These are phyloP conservation scores for Xylaria sp. DNA, from an alignment of 2,329 filamentous ascomycete genomes.

Conservation along the genomic window DNA sequence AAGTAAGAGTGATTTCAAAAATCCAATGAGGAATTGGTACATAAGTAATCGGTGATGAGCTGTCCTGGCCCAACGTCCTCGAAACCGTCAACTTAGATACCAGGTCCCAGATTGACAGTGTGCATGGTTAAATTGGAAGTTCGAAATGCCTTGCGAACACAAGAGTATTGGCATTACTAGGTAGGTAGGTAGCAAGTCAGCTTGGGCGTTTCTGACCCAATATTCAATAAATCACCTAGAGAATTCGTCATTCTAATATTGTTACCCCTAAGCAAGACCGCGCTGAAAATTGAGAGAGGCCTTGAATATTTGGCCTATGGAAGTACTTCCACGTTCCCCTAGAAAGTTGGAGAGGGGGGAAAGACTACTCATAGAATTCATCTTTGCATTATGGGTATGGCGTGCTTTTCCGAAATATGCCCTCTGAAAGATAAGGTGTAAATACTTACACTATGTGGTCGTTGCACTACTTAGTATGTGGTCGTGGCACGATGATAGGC, in stretches of 20 bases:
- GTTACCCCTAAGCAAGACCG: too few species aligned
- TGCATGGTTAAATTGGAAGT: background rate
- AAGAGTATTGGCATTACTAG: background rate
- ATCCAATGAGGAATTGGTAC: background rate
- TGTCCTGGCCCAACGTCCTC: background rate
- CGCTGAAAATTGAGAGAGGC: too few species aligned
- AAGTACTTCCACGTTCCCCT: background rate
- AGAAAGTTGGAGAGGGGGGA: too few species aligned
- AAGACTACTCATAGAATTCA: background rate
- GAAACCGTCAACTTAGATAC: background rate
- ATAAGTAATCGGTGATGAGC: background rate
- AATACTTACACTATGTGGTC: too few species aligned
- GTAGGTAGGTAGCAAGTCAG: background rate
- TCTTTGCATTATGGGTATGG: background rate
- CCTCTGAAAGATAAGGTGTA: background rate
- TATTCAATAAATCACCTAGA: background rate
- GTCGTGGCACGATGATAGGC: slow-evolving; percentile 12
- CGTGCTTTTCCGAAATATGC: background rate
- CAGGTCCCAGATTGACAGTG: background rate
- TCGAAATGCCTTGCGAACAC: background rate
- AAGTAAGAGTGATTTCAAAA: background rate
- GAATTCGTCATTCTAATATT: background rate
- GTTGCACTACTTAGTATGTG: background rate
- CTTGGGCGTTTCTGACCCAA: background rate
- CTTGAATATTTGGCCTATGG: background rate